Evolutionary conservation across 1,139 yeast species (phyloP), one percentile per base, ranked within the genome.

Genomic region (Pichia inconspicua): DNA sequence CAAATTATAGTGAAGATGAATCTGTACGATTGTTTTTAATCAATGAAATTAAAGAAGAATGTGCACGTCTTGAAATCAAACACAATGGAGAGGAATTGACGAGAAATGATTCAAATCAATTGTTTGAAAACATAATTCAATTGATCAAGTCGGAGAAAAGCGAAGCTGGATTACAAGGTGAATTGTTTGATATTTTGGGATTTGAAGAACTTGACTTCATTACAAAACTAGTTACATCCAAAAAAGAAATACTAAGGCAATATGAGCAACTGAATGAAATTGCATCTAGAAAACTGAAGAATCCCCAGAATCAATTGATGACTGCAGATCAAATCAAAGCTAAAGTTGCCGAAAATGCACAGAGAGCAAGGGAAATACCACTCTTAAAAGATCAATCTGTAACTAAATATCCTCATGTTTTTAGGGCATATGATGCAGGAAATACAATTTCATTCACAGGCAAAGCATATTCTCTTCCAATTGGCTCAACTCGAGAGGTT

Each of bases 331-430:
- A 82, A 48, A 72, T 85, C 44, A 78, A 75, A 9, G 75, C 74
- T 34, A 77, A 78, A 54, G 77, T 83, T 9, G 65, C 72, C 22
- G 76, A 75, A 36, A 86, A 82, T 56, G 75, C 77, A 27, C 65
- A 68, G 49, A 64, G 66, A 27, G 76, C 80, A 1, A 77, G 75
- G 55, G 76, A 75, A 57, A 72, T 74, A 43, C 68, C 74, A 45
- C 60, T 84, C 47, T 68, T 71, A 39, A 77, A 77, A 22, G 74
- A 74, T 47, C 63, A 68, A 34, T 65, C 71, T 2, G 70, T 70
- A 28, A 75, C 75, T 37, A 71, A 77, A 51, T 92, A 88, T 58
- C 97, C 97, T 0, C 95, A 94, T 68, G 97, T 94, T 1, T 92
- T 74, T 63, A 79, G 86, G 53, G 73, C 83, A 42, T 78, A 77